Percentiles rank a stretch among this genome's conserved stretches.
These are phyloP conservation scores for Aspergillus fijiensis DNA, from an alignment of 2,329 filamentous ascomycete genomes.

Conservation along the genomic window DNA sequence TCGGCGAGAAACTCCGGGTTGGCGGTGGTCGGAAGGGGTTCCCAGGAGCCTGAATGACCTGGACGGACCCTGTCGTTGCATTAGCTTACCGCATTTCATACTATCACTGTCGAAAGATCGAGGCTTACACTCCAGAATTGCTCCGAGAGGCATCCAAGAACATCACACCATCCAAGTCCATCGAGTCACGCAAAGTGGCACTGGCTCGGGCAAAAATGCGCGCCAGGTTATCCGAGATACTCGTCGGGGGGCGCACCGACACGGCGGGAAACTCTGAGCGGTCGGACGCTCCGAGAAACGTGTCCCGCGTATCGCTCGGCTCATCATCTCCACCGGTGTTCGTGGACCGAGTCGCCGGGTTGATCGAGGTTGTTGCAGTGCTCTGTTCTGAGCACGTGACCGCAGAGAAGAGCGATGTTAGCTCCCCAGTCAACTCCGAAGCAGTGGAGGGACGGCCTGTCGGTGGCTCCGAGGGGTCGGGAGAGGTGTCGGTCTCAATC, in stretches of 20 bases:
- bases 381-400: conserved; percentile 12
- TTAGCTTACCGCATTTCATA: background rate
- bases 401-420: conserved; percentile 15
- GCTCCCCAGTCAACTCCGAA: conserved; percentile 11
- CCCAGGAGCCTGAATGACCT: conserved; percentile 23
- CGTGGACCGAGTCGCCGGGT: background rate
- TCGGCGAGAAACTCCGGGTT: conserved; percentile 18
- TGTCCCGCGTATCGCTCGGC: background rate
- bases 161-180: conserved; percentile 42
- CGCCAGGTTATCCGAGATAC: conserved; percentile 19
- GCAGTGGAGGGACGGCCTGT: background rate
- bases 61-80: conserved; percentile 15
- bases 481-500: background rate
- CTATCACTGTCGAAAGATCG: background rate
- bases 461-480: background rate
- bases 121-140: conserved; percentile 26
- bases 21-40: conserved; percentile 19
- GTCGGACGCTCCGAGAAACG: background rate
- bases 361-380: conserved; percentile 4
- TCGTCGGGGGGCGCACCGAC: conserved; percentile 2
- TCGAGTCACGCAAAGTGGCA: conserved; percentile 43
- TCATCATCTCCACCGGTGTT: background rate
- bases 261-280: background rate
- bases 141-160: conserved; percentile 31
- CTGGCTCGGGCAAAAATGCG: conserved; percentile 47